These are phyloP conservation scores for Neurospora terricola DNA, from an alignment of 495 filamentous ascomycete genomes.

Conservation along the genomic window DNA sequence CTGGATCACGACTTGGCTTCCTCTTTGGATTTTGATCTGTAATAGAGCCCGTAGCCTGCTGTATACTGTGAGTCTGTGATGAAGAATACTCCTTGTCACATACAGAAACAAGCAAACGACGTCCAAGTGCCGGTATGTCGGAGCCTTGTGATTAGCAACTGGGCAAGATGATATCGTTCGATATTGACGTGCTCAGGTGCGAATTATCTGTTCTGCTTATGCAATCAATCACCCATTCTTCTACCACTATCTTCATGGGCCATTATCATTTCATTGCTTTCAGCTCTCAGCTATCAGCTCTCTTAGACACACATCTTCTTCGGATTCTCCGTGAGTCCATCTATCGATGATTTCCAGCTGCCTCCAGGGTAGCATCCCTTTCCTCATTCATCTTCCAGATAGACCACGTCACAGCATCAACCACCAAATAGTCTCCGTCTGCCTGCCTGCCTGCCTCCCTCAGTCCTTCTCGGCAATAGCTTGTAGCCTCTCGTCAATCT, in stretches of 20 bases:
- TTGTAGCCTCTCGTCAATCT: constrained; percentile 97
- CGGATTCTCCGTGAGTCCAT: not conserved
- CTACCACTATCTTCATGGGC: not conserved
- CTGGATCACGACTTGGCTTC: not conserved
- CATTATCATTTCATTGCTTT: not conserved
- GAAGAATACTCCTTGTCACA: not conserved
- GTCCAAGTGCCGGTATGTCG: not conserved
- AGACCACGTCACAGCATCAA: constrained; percentile 4
- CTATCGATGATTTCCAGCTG: not conserved
- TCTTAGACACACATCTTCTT: not conserved
- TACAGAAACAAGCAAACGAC: not conserved
- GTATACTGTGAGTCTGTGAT: not conserved
- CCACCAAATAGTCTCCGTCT: not conserved
- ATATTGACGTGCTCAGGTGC: not conserved
- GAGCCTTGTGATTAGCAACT: not conserved
- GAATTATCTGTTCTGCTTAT: not conserved
- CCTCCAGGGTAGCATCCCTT: constrained; percentile 8
- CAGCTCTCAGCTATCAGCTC: not conserved
- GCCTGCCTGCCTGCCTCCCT: constrained; percentile 9
- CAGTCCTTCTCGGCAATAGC: constrained; percentile 97
- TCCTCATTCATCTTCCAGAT: constrained; percentile 3
- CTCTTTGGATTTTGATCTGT: not conserved
- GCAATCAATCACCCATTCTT: not conserved
- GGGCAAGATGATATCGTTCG: not conserved
- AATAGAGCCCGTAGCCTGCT: not conserved